phyloP scores from a whole-genome alignment of 78 protist species.

The Speleostelium caveatum region DNA sequence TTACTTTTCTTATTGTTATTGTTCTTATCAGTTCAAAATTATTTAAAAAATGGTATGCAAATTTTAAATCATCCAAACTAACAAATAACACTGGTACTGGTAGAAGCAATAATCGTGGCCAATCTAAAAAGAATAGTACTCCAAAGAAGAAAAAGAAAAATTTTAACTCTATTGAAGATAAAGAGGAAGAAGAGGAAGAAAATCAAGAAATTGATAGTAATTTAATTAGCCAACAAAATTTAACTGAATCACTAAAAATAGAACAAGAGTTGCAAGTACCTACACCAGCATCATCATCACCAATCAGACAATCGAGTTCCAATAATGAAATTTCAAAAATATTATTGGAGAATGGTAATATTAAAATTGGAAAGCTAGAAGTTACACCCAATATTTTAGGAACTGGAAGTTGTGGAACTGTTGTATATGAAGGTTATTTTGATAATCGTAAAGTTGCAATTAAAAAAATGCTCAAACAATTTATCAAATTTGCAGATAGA shows the following conservation, averaged over 20 bases:
- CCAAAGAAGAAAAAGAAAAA: constrained; percentile 9
- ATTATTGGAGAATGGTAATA: constrained; percentile 59
- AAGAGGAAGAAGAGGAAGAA: not conserved
- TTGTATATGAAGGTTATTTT: constrained; percentile 84
- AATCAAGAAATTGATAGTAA: not conserved
- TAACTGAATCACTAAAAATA: not conserved
- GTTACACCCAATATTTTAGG: constrained; percentile 69
- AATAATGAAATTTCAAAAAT: constrained; percentile 14
- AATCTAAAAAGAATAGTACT: not conserved
- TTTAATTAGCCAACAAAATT: not conserved
- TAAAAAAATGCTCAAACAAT: constrained; percentile 85
- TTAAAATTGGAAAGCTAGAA: constrained; percentile 47
- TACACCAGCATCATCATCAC: constrained; percentile 26
- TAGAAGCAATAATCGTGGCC: not conserved
- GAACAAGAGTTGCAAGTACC: not conserved
- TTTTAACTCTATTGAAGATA: not conserved
- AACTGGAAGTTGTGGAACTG: constrained; percentile 89
- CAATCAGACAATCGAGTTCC: not conserved
- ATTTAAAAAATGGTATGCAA: not conserved
- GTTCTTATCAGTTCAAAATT: not conserved
- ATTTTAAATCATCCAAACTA: not conserved
- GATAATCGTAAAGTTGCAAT: constrained; percentile 90
- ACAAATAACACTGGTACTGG: not conserved
- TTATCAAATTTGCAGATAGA: constrained; percentile 78
- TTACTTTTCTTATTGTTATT: not conserved